Evolutionary conservation across 805 yeast species (phyloP).

Genomic region (Zygosaccharomyces gambellarensis): DNA sequence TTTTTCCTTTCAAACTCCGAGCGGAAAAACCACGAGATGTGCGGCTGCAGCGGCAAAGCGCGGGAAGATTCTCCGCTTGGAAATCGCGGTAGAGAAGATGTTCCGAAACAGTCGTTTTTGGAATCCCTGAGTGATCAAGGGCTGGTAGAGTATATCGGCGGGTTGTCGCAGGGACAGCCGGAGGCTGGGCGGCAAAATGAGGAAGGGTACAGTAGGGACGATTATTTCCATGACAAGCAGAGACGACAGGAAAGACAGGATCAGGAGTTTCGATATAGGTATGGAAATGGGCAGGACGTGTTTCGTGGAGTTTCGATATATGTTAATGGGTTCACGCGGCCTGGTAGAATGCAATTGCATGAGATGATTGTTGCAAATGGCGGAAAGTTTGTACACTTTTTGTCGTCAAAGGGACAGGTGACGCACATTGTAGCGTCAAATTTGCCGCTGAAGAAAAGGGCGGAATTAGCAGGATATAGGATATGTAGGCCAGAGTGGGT

Average conservation of each 20-base stretch:
- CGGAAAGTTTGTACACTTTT: conserved; percentile 65
- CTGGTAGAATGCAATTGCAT: conserved; percentile 70
- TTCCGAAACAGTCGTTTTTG: conserved; percentile 3
- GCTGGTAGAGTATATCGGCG: conserved; percentile 16
- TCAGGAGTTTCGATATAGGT: conserved; percentile 17
- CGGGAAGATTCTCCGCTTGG: conserved; percentile 2
- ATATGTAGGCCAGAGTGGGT: conserved; percentile 87
- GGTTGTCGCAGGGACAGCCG: conserved; percentile 12
- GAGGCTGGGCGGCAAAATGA: background rate
- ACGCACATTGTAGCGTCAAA: conserved; percentile 82
- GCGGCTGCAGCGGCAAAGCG: background rate
- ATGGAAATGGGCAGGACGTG: conserved; percentile 33
- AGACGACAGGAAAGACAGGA: conserved; percentile 25
- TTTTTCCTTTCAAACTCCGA: background rate
- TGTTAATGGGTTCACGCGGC: conserved; percentile 86
- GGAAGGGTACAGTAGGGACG: conserved; percentile 17
- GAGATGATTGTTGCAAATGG: conserved; percentile 71
- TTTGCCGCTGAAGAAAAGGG: conserved; percentile 68
- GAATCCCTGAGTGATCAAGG: conserved; percentile 23
- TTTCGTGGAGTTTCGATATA: conserved; percentile 63
- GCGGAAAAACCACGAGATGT: background rate
- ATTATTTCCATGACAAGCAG: conserved; percentile 25
- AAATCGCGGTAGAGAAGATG: background rate
- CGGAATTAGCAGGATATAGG: conserved; percentile 59
- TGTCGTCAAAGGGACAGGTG: conserved; percentile 65